These are phyloP conservation scores for Quercus mongolica DNA, from an alignment of 306 rosid species.

Conservation along the genomic window DNA sequence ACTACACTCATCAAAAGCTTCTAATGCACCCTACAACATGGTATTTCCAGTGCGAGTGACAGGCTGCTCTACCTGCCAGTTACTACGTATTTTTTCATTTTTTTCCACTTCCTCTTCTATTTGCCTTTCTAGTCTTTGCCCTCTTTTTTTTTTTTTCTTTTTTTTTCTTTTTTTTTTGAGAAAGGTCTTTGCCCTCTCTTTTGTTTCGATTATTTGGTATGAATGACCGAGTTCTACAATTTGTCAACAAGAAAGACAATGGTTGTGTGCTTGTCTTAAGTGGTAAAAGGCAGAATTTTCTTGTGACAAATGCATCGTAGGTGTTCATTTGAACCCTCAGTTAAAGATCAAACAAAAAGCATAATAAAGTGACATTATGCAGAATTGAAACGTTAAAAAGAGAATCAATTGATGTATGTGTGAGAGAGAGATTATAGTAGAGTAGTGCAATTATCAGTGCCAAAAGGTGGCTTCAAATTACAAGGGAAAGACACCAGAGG, in stretches of 20 bases:
- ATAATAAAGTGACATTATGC: too few species aligned
- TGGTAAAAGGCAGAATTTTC: not conserved
- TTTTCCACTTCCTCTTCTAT: not conserved
- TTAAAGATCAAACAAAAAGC: too few species aligned
- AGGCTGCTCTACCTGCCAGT: not conserved
- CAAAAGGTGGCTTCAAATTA: too few species aligned
- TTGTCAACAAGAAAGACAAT: not conserved
- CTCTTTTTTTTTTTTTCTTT: not conserved
- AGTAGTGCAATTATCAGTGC: too few species aligned
- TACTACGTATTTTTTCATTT: not conserved
- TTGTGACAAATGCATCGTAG: not conserved
- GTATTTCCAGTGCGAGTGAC: constrained; percentile 36
- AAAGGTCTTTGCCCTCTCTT: not conserved
- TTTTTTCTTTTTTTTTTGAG: too few species aligned
- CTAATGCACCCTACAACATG: constrained; percentile 21
- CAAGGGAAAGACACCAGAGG: too few species aligned
- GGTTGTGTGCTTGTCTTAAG: not conserved
- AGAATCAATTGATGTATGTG: too few species aligned
- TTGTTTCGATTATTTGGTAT: not conserved
- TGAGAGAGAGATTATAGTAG: too few species aligned
- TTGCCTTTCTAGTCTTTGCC: not conserved
- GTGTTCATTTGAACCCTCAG: too few species aligned
- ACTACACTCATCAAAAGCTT: constrained; percentile 28
- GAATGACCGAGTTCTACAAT: too few species aligned
- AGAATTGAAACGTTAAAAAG: too few species aligned